Conservation (phyloP, 2,329 filamentous ascomycete species). For the Colletotrichum salicis region DNA sequence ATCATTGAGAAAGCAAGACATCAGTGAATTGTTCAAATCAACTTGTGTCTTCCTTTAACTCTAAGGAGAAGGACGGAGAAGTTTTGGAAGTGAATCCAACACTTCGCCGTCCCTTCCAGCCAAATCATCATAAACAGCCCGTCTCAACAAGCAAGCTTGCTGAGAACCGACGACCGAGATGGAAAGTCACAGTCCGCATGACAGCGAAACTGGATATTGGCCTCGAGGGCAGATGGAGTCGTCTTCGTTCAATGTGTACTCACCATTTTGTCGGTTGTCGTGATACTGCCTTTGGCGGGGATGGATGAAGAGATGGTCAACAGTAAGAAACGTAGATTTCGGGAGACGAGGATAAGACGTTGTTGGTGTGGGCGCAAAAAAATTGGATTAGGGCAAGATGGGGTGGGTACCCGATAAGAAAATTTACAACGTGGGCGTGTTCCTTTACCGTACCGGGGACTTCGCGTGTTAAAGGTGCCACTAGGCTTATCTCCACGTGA, state of each 20-base stretch:
- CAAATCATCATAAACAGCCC: constrained; percentile 74
- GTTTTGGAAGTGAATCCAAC: not conserved
- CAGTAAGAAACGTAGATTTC: not conserved
- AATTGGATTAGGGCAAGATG: constrained; percentile 12
- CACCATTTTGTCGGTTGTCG: constrained; percentile 35
- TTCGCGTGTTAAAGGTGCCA: not conserved
- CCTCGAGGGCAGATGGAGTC: constrained; percentile 2
- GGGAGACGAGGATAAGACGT: constrained; percentile 12
- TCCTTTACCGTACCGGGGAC: not conserved
- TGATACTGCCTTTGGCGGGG: constrained; percentile 29
- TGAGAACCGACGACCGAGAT: constrained; percentile 49
- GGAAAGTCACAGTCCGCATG: constrained; percentile 44
- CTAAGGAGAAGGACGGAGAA: constrained; percentile 74
- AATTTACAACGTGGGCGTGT: not conserved
- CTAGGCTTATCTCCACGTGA: constrained; percentile 22
- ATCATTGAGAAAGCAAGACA: constrained; percentile 99
- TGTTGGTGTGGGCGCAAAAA: constrained; percentile 22
- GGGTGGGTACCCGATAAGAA: not conserved
- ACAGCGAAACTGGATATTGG: constrained; percentile 22
- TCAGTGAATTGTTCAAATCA: constrained; percentile 87
- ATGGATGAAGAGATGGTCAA: not conserved
- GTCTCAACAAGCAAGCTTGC: constrained; percentile 53
- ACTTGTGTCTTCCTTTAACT: constrained; percentile 86
- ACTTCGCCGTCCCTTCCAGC: constrained; percentile 64
- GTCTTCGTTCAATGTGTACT: constrained; percentile 25